Conservation (phyloP, 2,329 filamentous ascomycete genomes). For the Juglanconis oblonga region DNA sequence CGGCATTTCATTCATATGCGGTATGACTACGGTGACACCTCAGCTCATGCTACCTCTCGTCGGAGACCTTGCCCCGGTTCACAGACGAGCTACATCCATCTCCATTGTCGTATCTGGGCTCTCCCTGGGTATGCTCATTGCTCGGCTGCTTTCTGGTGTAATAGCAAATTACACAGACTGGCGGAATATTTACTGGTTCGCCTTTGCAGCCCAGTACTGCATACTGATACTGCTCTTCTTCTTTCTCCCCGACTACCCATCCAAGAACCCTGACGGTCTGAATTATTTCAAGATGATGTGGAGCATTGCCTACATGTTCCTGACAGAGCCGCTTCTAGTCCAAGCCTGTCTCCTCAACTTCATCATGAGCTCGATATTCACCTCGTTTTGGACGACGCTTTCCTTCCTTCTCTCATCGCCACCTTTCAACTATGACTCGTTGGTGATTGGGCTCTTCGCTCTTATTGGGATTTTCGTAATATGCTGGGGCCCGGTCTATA, state of each 20-base stretch:
- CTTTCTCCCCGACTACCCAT: conserved; percentile 79
- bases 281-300: conserved; percentile 65
- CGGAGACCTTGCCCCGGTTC: conserved; percentile 70
- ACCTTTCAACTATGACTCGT: conserved; percentile 65
- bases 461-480: conserved; percentile 73
- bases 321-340: conserved; percentile 64
- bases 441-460: conserved; percentile 74
- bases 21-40: conserved; percentile 78
- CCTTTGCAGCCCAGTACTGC: conserved; percentile 66
- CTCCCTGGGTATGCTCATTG: conserved; percentile 72
- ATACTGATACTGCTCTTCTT: conserved; percentile 65
- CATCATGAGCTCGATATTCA: conserved; percentile 51
- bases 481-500: conserved; percentile 65
- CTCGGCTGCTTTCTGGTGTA: conserved; percentile 71
- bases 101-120: conserved; percentile 74
- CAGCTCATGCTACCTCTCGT: conserved; percentile 78
- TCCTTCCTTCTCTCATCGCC: conserved; percentile 72
- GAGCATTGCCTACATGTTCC: conserved; percentile 62
- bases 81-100: conserved; percentile 65
- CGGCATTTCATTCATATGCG: conserved; percentile 68
- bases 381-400: conserved; percentile 61
- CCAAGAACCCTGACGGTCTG: conserved; percentile 63
- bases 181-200: conserved; percentile 77
- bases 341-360: conserved; percentile 69
- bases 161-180: conserved; percentile 71